These are phyloP conservation scores for Claviceps africana DNA, from an alignment of 2,329 filamentous ascomycete genomes.

Conservation along the genomic window DNA sequence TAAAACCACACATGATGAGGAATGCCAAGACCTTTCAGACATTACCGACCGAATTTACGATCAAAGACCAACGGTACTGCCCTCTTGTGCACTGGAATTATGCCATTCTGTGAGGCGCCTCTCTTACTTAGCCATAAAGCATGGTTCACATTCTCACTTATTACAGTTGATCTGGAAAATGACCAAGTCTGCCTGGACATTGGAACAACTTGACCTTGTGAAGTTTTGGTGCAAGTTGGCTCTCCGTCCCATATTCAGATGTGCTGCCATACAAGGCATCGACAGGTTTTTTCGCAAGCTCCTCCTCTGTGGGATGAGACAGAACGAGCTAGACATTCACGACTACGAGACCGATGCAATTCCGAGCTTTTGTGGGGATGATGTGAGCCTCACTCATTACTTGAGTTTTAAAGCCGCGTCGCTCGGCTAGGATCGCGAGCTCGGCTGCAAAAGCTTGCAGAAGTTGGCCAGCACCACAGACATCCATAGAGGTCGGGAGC, in stretches of 20 bases:
- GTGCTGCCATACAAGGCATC: conserved; percentile 50
- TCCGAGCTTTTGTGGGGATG: conserved; percentile 34
- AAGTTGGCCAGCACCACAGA: conserved; percentile 31
- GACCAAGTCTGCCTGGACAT: conserved; percentile 44
- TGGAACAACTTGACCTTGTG: conserved; percentile 37
- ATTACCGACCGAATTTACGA: conserved; percentile 24
- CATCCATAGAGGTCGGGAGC: conserved; percentile 34
- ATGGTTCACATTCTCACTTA: conserved; percentile 6
- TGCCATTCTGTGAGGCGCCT: conserved; percentile 47
- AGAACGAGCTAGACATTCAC: conserved; percentile 14
- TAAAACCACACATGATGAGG: conserved; percentile 19
- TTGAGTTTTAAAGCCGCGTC: conserved; percentile 63
- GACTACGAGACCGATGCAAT: conserved; percentile 44
- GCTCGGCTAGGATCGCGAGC: conserved; percentile 38
- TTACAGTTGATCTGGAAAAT: conserved; percentile 67
- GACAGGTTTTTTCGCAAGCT: conserved; percentile 59
- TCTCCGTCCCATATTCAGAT: conserved; percentile 51
- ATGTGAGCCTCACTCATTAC: conserved; percentile 52
- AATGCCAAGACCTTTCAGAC: conserved; percentile 13
- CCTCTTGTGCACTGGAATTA: conserved; percentile 48
- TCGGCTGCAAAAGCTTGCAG: conserved; percentile 51
- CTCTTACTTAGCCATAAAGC: no score
- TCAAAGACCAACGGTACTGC: conserved; percentile 33
- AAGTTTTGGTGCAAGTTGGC: conserved; percentile 61
- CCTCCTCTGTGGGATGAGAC: conserved; percentile 53